These are phyloP conservation scores for Fusarium fujikuroi DNA, from an alignment of 2,329 filamentous ascomycete genomes.

Conservation along the genomic window DNA sequence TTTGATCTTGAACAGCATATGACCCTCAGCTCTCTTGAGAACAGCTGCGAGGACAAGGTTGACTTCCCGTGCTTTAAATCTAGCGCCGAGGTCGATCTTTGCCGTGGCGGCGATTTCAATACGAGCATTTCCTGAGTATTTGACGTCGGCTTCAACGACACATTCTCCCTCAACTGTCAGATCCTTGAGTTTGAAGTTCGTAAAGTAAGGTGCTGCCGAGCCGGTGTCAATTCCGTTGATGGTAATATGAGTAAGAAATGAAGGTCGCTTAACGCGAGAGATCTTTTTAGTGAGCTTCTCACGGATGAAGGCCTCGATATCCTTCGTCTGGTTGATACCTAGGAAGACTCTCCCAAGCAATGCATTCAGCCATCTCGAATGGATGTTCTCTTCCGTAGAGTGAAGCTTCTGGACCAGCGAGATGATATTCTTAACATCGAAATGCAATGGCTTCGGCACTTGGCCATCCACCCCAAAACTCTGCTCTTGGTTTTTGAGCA, in stretches of 20 bases:
- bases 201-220: conserved; percentile 86
- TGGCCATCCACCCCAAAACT: conserved; percentile 65
- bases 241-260: conserved; percentile 86
- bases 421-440: conserved; percentile 88
- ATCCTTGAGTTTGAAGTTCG: conserved; percentile 87
- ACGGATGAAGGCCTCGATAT: conserved; percentile 81
- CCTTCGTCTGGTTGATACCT: conserved; percentile 83
- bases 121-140: conserved; percentile 88
- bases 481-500: conserved; percentile 85
- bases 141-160: conserved; percentile 85
- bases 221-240: conserved; percentile 87
- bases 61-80: conserved; percentile 91
- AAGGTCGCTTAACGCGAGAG: conserved; percentile 88
- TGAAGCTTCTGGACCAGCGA: conserved; percentile 90
- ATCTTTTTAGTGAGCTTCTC: conserved; percentile 97
- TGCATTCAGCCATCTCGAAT: conserved; percentile 94
- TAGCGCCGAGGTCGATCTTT: conserved; percentile 86
- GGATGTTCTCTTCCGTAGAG: conserved; percentile 88
- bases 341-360: conserved; percentile 89
- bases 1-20: conserved; percentile 87
- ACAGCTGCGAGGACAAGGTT: conserved; percentile 88
- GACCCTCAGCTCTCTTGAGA: conserved; percentile 85
- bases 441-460: conserved; percentile 76
- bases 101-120: conserved; percentile 93
- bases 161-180: conserved; percentile 92